Evolutionary conservation across 2,329 filamentous ascomycete species (phyloP).

Genomic region (Aspergillus pseudoviridinutans): DNA sequence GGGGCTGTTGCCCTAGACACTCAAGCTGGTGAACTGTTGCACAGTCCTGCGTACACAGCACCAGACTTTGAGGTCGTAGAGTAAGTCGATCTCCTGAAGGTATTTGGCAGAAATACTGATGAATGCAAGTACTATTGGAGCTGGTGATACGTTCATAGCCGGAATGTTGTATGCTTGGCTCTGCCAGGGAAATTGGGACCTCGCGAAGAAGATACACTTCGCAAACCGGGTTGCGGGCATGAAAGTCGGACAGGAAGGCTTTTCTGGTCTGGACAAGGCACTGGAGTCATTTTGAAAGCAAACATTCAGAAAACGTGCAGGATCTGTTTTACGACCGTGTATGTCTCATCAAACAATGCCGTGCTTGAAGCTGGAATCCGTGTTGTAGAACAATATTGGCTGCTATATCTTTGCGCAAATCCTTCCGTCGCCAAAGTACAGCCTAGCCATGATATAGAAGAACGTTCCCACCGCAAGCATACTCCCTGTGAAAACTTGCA

Average conservation of each 20-base stretch:
- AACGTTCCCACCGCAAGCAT: too few relatives aligned
- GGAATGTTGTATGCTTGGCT: slow-evolving; percentile 63
- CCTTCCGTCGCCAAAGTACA: too few relatives aligned
- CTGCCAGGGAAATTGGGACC: slow-evolving; percentile 50
- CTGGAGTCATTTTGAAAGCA: slow-evolving; percentile 5
- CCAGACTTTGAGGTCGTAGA: slow-evolving; percentile 49
- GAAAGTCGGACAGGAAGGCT: slow-evolving; percentile 66
- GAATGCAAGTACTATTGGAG: slow-evolving; percentile 59
- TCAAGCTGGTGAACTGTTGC: slow-evolving; percentile 28
- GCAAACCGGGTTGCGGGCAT: slow-evolving; percentile 63
- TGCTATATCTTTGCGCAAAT: too few relatives aligned
- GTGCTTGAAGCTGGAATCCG: too few relatives aligned
- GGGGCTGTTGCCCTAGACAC: slow-evolving; percentile 48
- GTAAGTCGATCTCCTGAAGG: slow-evolving; percentile 43
- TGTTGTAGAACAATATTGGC: too few relatives aligned
- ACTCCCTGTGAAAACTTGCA: too few relatives aligned
- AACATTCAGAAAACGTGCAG: neutral
- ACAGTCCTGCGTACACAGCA: slow-evolving; percentile 41
- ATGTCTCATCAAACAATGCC: neutral
- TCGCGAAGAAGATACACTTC: slow-evolving; percentile 51
- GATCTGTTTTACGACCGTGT: neutral
- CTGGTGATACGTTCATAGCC: slow-evolving; percentile 72
- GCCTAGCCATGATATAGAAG: too few relatives aligned
- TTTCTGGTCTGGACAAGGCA: slow-evolving; percentile 48
- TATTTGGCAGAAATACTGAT: slow-evolving; percentile 1